Base-by-base conservation (phyloP, 371 early-diverging fungal genomes). In the Pancytospora philotis region DNA sequence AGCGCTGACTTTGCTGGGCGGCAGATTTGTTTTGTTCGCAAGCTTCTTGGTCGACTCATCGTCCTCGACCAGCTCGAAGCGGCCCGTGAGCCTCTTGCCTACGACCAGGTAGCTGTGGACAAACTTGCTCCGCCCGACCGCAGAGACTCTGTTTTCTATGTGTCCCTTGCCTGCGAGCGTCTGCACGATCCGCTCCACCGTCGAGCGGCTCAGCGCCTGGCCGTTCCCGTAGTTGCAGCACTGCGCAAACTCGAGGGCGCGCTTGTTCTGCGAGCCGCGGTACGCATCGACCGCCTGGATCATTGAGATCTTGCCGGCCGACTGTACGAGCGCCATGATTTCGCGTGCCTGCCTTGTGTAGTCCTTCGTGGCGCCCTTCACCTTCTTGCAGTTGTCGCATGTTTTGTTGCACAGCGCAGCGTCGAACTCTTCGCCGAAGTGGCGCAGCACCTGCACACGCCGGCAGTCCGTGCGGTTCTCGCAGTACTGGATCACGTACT, bases 401-500 rank as follows among this genome's bases (percentile, higher is more conserved):
- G 91, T 90, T 36, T 83, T 77, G 34, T 83, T 78, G 80, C 97
- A 96, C 0, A 76, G 51, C 0, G 49, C 32, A 0, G 79, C 71
- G 55, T 88, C 83, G 78, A 95, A 93, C 0, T 71, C 67, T 76
- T 98, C 96, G 10, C 88, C 91, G 86, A 98, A 98, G 79, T 96
- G 93, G 73, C 83, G 84, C 61, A 98, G 81, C 19, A 98, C 86
- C 60, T 89, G 88, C 65, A 86, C 83, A 34, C 97, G 83, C 41
- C 98, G 85, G 73, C 98, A 98, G 58, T 93, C 93, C 6, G 84
- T 79, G 50, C 81, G 83, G 77, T 98, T 94, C 73, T 95, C 92
- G 76, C 96, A 95, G 74, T 86, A 95, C 55, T 85, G 84, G 28
- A 95, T 83, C 80, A 98, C 90, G 68, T 86, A 84, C 28, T 88